phyloP scores from a whole-genome alignment of 495 filamentous ascomycete species.

The Penicillium silybi region DNA sequence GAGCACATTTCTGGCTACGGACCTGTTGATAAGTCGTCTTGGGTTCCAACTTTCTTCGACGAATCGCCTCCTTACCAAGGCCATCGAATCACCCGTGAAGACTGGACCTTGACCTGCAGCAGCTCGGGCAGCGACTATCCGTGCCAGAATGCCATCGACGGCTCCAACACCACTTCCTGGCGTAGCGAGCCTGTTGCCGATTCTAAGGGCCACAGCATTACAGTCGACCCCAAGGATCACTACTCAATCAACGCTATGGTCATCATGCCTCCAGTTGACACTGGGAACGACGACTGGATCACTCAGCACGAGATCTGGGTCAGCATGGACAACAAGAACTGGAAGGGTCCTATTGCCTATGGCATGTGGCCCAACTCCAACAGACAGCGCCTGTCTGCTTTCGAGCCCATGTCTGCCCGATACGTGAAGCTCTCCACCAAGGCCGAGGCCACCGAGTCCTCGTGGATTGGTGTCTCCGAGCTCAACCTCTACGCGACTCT shows the following conservation, averaged over 20 bases:
- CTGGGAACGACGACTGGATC: no score
- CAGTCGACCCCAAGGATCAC: no score
- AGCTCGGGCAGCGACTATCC: background rate
- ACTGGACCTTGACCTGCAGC: conserved; percentile 12
- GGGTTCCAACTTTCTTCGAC: conserved; percentile 2
- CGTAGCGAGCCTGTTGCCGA: no score
- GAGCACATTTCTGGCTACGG: conserved; percentile 7
- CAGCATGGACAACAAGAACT: conserved; percentile 36
- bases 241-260: no score
- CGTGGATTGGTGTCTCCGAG: conserved; percentile 33
- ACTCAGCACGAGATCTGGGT: conserved; percentile 36
- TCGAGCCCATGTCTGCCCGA: conserved; percentile 30
- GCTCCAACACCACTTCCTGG: no score
- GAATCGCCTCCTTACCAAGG: conserved; percentile 10
- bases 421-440: conserved; percentile 41
- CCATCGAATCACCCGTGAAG: conserved; percentile 1
- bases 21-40: background rate
- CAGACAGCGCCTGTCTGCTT: conserved; percentile 37
- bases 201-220: no score
- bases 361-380: conserved; percentile 43
- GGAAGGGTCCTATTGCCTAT: conserved; percentile 33
- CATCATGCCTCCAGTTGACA: no score
- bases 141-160: conserved; percentile 16
- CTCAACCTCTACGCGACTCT: conserved; percentile 23
- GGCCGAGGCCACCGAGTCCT: conserved; percentile 24